Base-by-base conservation (phyloP, 148 eudicot species). In the Silene uniflora region DNA sequence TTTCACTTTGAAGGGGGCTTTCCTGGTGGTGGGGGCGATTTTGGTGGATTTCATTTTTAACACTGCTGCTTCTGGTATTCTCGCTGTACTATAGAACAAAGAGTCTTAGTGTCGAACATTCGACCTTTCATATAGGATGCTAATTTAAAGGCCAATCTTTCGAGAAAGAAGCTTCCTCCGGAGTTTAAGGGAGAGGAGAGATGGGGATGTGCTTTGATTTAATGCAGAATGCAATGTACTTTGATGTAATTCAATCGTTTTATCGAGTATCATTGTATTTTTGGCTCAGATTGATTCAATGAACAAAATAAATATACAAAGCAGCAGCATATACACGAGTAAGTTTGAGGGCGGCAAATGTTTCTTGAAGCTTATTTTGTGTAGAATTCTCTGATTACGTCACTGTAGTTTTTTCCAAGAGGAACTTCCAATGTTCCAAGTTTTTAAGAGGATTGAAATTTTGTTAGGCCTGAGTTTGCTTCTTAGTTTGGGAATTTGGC, bases 1-100 rank as follows among this genome's bases (percentile, higher is more conserved):
- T 94, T 94, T 73, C 98, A 94, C 78, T 94, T 91, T 24, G 98
- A 94, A 80, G 98, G 98, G 39, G 98, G 98, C 11, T 93, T 91
- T 76, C 93, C 93, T 1, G 93, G 91, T 54, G 92, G 92, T 7
- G 93, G 97, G 18, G 83, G 63, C 0, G 54, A 49, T 49, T 49
- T 49, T 65, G 97, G 89, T 1, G 96, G 95, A 69, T 94, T 90
- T 79, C 90, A 93, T 62, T 88, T 88, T 76, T 93, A 69, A 74
- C 49, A 19, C 46, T 16, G 13, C 56, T 68, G 17, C 29, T 22
- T 16, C 24, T 13, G n/a, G 29, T 60, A 44, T 32, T 9, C 42
- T 24, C 71, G 6, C 67, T 52, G 56, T 52, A 52, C 56, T 13
- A 52, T 52, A 52, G 56, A 52, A 52, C 56, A 0, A 52, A 52